phyloP scores from a whole-genome alignment of 2,329 filamentous ascomycete genomes.

The Phialemoniopsis sp. region DNA sequence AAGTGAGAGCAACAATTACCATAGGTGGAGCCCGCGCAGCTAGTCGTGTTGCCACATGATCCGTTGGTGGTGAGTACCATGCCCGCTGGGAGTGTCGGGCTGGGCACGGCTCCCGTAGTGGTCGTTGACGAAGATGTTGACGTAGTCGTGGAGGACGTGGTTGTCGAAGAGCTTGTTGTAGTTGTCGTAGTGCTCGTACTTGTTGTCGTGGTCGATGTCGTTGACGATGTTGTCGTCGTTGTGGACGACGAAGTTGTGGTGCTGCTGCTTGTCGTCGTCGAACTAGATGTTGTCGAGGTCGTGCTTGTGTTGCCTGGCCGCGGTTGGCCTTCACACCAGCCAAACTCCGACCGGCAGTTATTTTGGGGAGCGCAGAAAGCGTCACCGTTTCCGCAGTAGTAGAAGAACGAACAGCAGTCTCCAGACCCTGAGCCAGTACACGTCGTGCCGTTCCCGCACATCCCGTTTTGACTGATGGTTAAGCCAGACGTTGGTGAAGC shows the following conservation, averaged over 20 bases:
- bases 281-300: too few species aligned
- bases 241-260: too few species aligned
- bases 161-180: too few species aligned
- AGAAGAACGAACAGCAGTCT: constrained; percentile 4
- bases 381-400: background rate
- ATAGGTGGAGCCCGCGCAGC: constrained; percentile 8
- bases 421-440: constrained; percentile 1
- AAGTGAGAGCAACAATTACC: constrained; percentile 11
- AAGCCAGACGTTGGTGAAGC: background rate
- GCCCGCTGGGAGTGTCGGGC: constrained; percentile 7
- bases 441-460: constrained; percentile 2
- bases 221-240: too few species aligned
- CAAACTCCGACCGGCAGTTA: background rate
- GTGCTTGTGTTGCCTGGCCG: too few species aligned
- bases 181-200: too few species aligned
- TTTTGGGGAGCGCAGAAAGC: background rate
- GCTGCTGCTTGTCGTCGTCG: background rate
- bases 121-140: background rate
- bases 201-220: too few species aligned
- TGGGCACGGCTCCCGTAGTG: background rate
- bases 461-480: background rate
- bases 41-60: constrained; percentile 10
- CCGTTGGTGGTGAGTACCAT: constrained; percentile 6
- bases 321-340: background rate
- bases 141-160: background rate